These are phyloP conservation scores for Xerocomus brunneocitrinus DNA, from an alignment of 768 basidiomycete genomes.

Conservation along the genomic window DNA sequence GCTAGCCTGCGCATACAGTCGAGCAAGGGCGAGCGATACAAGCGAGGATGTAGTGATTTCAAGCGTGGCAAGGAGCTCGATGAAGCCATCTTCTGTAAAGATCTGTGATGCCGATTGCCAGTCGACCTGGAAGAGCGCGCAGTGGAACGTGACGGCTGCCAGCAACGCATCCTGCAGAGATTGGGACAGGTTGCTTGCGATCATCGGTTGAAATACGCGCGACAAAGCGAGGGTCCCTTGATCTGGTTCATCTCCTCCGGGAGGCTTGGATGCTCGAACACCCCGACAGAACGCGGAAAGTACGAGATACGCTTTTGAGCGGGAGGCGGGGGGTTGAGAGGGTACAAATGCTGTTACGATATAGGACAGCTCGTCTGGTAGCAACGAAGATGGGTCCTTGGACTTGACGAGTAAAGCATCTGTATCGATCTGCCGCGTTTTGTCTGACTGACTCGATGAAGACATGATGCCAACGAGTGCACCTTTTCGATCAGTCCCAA, in stretches of 20 bases:
- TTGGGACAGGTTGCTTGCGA: constrained; percentile 50
- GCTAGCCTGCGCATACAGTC: constrained; percentile 70
- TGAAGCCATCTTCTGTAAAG: constrained; percentile 56
- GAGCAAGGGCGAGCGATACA: constrained; percentile 60
- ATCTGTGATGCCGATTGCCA: constrained; percentile 60
- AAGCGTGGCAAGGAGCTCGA: constrained; percentile 58
- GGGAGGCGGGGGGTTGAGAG: constrained; percentile 37
- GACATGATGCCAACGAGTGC: constrained; percentile 7
- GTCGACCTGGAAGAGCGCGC: constrained; percentile 85
- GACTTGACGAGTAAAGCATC: constrained; percentile 32
- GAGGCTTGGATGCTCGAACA: constrained; percentile 37
- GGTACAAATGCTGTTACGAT: constrained; percentile 52
- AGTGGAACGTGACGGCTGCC: constrained; percentile 58
- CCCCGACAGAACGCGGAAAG: constrained; percentile 68
- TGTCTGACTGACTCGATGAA: neutral
- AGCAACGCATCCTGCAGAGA: constrained; percentile 50
- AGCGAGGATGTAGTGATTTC: constrained; percentile 53
- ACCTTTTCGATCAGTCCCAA: neutral
- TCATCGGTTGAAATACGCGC: constrained; percentile 45
- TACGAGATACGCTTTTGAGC: constrained; percentile 67
- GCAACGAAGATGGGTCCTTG: constrained; percentile 33
- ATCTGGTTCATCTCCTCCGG: constrained; percentile 37
- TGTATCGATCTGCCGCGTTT: constrained; percentile 8
- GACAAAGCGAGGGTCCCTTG: constrained; percentile 47
- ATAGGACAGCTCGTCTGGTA: constrained; percentile 53